Evolutionary conservation across 805 yeast genomes (phyloP).

Genomic region (Teunomyces tritomae): DNA sequence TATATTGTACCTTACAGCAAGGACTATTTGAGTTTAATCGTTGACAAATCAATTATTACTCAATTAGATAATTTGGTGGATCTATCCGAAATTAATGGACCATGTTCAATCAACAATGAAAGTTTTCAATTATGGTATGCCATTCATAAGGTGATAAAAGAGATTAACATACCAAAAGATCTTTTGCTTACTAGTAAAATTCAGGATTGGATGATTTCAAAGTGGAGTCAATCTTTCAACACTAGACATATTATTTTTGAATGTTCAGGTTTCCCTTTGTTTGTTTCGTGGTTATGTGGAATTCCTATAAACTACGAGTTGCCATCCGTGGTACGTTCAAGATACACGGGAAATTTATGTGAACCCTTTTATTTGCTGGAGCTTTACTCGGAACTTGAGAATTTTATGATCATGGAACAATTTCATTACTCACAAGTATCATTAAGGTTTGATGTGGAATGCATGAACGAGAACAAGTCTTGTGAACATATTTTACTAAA

Average conservation of each 20-base stretch:
- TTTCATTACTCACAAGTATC: not conserved
- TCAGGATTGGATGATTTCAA: constrained; percentile 50
- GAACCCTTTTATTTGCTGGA: constrained; percentile 7
- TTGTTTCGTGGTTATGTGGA: constrained; percentile 47
- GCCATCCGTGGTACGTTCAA: not conserved
- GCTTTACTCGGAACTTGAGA: constrained; percentile 2
- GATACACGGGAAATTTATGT: constrained; percentile 9
- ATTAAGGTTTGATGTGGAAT: constrained; percentile 3
- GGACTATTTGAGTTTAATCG: constrained; percentile 9
- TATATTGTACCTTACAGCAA: constrained; percentile 11
- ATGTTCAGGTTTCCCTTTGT: constrained; percentile 23
- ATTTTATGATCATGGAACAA: constrained; percentile 8
- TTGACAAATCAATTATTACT: constrained; percentile 42
- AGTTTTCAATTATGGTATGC: constrained; percentile 56
- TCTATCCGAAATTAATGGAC: constrained; percentile 61
- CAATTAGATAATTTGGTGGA: constrained; percentile 52
- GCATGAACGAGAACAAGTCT: constrained; percentile 3
- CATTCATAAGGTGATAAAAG: constrained; percentile 34
- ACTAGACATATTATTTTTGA: constrained; percentile 29
- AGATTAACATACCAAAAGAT: constrained; percentile 27
- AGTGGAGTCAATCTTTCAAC: constrained; percentile 37
- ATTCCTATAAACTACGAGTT: not conserved
- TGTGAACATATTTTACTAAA: constrained; percentile 7
- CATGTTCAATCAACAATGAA: constrained; percentile 44
- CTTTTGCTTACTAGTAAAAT: constrained; percentile 27